A percentile compares a stretch with the other conserved stretches of the same genome.
These are phyloP conservation scores for Pistacia atlantica DNA, from an alignment of 345 rosid species.

Conservation along the genomic window DNA sequence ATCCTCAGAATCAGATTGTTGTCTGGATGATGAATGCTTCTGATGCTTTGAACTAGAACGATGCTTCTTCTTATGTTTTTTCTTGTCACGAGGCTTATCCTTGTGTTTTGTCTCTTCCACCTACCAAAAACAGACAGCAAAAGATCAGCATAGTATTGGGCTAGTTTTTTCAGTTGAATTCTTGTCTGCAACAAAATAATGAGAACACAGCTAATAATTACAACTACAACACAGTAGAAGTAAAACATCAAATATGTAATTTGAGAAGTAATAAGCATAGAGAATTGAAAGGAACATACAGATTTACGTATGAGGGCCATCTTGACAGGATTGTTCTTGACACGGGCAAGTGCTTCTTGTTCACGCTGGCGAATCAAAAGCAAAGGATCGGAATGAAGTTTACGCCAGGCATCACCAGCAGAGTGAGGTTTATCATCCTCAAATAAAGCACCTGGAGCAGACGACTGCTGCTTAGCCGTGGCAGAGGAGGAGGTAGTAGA, in stretches of 20 bases:
- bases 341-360: slow-evolving; percentile 91
- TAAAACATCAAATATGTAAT: background rate
- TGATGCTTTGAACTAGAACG: slow-evolving; percentile 42
- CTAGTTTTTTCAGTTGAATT: too few relatives aligned
- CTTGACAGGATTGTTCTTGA: slow-evolving; percentile 93
- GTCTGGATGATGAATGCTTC: slow-evolving; percentile 39
- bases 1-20: slow-evolving; percentile 25
- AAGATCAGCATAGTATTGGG: too few relatives aligned
- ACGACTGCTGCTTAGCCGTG: slow-evolving; percentile 34
- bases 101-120: slow-evolving; percentile 48
- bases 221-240: background rate
- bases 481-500: slow-evolving; percentile 25
- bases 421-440: slow-evolving; percentile 90
- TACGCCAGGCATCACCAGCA: slow-evolving; percentile 90
- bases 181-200: too few relatives aligned
- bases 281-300: slow-evolving; percentile 34
- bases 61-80: slow-evolving; percentile 39
- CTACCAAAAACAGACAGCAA: slow-evolving; percentile 31
- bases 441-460: slow-evolving; percentile 81
- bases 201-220: slow-evolving; percentile 4
- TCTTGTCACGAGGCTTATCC: slow-evolving; percentile 42
- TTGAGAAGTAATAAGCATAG: background rate
- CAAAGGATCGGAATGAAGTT: slow-evolving; percentile 89
- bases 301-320: slow-evolving; percentile 90
- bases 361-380: slow-evolving; percentile 92